Evolutionary conservation across 2,329 filamentous ascomycete species (phyloP).

Genomic region (Hypoxylon sp.): DNA sequence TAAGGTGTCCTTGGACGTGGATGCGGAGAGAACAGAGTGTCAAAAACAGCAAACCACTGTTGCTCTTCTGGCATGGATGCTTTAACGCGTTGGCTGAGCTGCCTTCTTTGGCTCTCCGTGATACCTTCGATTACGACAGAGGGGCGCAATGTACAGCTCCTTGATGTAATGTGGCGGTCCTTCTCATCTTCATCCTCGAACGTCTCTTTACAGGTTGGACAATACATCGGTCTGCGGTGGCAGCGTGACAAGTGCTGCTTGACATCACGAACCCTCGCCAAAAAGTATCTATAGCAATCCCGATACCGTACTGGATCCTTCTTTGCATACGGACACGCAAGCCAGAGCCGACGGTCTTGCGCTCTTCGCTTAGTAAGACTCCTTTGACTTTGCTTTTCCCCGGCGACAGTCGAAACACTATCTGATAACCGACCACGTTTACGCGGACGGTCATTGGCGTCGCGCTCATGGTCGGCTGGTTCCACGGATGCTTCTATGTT

Average conservation of each 20-base stretch:
- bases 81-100: constrained; percentile 42
- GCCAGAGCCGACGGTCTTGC: constrained; percentile 37
- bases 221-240: constrained; percentile 49
- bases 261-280: constrained; percentile 50
- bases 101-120: constrained; percentile 45
- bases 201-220: constrained; percentile 46
- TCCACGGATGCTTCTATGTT: constrained; percentile 18
- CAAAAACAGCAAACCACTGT: constrained; percentile 52
- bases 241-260: constrained; percentile 50
- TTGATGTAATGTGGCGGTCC: constrained; percentile 38
- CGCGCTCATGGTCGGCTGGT: constrained; percentile 13
- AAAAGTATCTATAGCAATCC: constrained; percentile 48
- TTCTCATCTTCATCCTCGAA: constrained; percentile 44
- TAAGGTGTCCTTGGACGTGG: constrained; percentile 46
- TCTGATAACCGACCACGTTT: constrained; percentile 37
- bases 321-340: constrained; percentile 53
- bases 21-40: constrained; percentile 45
- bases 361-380: constrained; percentile 33
- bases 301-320: constrained; percentile 47
- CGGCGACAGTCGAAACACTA: constrained; percentile 16
- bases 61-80: constrained; percentile 40
- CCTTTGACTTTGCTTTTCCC: constrained; percentile 31
- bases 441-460: constrained; percentile 16
- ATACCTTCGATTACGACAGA: constrained; percentile 40
- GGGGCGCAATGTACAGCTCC: constrained; percentile 21